Conservation (phyloP, 2,329 filamentous ascomycete genomes). For the Aspergillus ruber region DNA sequence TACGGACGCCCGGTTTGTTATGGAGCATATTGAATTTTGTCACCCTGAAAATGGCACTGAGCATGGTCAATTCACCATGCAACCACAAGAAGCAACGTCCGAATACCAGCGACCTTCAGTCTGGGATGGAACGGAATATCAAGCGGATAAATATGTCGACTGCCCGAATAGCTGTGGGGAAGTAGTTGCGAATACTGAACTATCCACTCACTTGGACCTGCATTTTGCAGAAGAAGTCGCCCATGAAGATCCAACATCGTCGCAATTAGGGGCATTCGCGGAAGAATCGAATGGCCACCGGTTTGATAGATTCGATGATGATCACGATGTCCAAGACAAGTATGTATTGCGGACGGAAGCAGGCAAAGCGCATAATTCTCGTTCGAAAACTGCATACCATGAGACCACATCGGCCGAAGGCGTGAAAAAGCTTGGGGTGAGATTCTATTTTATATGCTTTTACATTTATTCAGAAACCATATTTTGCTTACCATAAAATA, state of each 20-base stretch:
- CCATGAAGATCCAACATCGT: constrained; percentile 29
- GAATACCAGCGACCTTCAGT: constrained; percentile 1
- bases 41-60: constrained; percentile 35
- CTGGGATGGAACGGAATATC: constrained; percentile 6
- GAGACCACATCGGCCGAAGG: constrained; percentile 1
- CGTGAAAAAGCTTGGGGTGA: constrained; percentile 28
- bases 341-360: not conserved
- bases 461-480: not conserved
- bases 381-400: not conserved
- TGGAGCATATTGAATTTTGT: constrained; percentile 39
- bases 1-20: constrained; percentile 32
- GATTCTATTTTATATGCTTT: not conserved
- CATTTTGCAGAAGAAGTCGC: constrained; percentile 47
- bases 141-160: constrained; percentile 38
- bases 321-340: not conserved
- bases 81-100: not conserved
- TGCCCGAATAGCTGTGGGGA: constrained; percentile 59
- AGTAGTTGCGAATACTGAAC: constrained; percentile 45
- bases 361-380: constrained; percentile 1
- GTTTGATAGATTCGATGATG: not conserved
- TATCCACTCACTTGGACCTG: constrained; percentile 55
- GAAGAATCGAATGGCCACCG: not conserved
- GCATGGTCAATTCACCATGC: constrained; percentile 5
- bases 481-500: constrained; percentile 18
- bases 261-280: not conserved